phyloP scores from a whole-genome alignment of 768 basidiomycete species.

The Lactarius psammicola region DNA sequence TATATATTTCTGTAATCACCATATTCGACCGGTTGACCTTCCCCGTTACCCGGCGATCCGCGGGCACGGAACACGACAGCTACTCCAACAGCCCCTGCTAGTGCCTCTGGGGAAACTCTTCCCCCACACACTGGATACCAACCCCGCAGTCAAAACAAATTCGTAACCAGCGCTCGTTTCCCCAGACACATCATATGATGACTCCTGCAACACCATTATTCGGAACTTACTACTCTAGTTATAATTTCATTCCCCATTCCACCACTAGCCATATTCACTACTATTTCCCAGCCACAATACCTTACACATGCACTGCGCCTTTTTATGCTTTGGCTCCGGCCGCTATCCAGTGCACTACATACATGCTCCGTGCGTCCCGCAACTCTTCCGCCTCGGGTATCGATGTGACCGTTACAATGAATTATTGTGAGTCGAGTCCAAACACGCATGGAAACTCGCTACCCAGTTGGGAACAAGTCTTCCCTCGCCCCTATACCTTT shows the following conservation, averaged over 20 bases:
- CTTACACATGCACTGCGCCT: background rate
- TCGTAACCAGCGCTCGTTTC: constrained; percentile 11
- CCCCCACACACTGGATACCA: constrained; percentile 2
- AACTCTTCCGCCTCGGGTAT: constrained; percentile 11
- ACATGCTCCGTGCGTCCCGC: constrained; percentile 4
- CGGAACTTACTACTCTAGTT: constrained; percentile 17
- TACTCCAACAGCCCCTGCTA: background rate
- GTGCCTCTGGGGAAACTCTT: constrained; percentile 5
- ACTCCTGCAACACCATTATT: background rate
- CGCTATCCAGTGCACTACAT: constrained; percentile 3
- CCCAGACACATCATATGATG: constrained; percentile 24
- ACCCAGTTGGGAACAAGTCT: background rate
- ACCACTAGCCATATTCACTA: background rate
- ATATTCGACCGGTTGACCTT: background rate
- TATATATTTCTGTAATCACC: no score
- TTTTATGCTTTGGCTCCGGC: constrained; percentile 12
- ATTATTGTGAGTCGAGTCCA: background rate
- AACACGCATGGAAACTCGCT: constrained; percentile 5
- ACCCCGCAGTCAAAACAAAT: constrained; percentile 7
- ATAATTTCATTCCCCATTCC: background rate
- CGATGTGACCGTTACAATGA: background rate
- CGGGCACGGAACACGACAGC: background rate
- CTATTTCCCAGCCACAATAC: no score
- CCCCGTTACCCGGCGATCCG: constrained; percentile 15
- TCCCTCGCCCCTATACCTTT: background rate